Conservation (phyloP, 1,284 basidiomycete genomes). For the Coniophora puteana region DNA sequence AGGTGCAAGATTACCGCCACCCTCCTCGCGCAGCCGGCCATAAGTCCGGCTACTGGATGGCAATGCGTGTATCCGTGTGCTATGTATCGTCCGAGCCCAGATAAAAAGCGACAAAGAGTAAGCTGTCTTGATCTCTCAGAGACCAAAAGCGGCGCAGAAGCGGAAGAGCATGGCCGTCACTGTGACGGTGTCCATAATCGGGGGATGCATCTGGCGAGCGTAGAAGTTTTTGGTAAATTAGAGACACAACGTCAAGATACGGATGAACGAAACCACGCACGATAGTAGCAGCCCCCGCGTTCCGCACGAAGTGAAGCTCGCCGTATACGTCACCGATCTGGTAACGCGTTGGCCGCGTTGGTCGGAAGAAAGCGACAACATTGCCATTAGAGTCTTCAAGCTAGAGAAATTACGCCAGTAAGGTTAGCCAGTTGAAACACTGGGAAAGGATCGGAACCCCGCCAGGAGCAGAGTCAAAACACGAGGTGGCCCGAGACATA, state of each 20-base stretch:
- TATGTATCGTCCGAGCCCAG: no score
- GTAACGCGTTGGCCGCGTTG: slow-evolving; percentile 69
- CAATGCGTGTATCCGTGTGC: no score
- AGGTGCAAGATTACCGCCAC: no score
- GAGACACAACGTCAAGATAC: slow-evolving; percentile 10
- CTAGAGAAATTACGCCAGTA: slow-evolving; percentile 41
- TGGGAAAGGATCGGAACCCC: slow-evolving; percentile 11
- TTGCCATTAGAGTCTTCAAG: slow-evolving; percentile 65
- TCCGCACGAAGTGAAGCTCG: slow-evolving; percentile 76
- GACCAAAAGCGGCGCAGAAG: slow-evolving; percentile 65
- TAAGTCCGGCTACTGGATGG: no score
- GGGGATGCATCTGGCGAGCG: slow-evolving; percentile 68
- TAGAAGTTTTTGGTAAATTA: slow-evolving; percentile 12
- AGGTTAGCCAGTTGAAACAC: no score
- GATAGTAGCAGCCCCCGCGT: slow-evolving; percentile 74
- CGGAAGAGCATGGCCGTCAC: slow-evolving; percentile 81
- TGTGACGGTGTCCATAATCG: slow-evolving; percentile 82
- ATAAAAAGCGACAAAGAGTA: no score
- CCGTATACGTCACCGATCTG: slow-evolving; percentile 80
- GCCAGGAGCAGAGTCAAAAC: slow-evolving; percentile 17
- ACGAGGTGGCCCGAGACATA: slow-evolving; percentile 33
- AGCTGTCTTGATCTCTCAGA: no score
- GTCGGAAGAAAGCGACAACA: slow-evolving; percentile 74
- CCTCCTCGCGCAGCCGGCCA: no score
- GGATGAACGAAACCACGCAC: slow-evolving; percentile 40